Conservation (phyloP, 2,329 filamentous ascomycete species). For the Sporothrix schenckii region DNA sequence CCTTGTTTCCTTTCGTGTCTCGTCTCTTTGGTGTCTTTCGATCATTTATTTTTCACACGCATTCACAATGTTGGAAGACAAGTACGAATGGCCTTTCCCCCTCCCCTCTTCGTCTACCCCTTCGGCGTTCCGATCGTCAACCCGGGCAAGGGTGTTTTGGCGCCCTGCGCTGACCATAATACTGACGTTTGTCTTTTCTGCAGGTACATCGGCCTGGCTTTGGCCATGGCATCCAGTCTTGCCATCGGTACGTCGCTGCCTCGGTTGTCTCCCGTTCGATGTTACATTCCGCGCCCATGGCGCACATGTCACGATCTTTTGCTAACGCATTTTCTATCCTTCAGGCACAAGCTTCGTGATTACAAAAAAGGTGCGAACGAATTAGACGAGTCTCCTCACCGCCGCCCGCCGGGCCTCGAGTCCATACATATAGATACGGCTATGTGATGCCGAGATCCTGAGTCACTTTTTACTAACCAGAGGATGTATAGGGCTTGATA, state of each 20-base stretch:
- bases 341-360: constrained; percentile 95
- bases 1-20: neutral
- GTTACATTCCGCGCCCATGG: neutral
- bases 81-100: constrained; percentile 43
- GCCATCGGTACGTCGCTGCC: constrained; percentile 66
- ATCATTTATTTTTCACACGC: neutral
- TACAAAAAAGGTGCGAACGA: constrained; percentile 80
- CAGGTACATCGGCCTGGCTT: constrained; percentile 72
- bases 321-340: constrained; percentile 32
- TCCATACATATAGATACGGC: neutral
- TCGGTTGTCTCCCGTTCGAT: constrained; percentile 24
- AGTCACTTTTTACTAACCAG: constrained; percentile 6
- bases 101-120: neutral
- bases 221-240: constrained; percentile 74
- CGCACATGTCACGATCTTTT: neutral
- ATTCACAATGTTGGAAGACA: constrained; percentile 49
- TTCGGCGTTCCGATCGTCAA: constrained; percentile 12
- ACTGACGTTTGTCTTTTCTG: constrained; percentile 29
- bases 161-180: neutral
- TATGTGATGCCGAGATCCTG: neutral
- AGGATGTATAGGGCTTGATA: constrained; percentile 56
- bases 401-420: neutral
- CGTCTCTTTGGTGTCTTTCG: neutral
- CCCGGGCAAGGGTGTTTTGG: constrained; percentile 1
- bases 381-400: neutral